phyloP scores from a whole-genome alignment of 2,329 filamentous ascomycete genomes.

The Cercospora zeina region DNA sequence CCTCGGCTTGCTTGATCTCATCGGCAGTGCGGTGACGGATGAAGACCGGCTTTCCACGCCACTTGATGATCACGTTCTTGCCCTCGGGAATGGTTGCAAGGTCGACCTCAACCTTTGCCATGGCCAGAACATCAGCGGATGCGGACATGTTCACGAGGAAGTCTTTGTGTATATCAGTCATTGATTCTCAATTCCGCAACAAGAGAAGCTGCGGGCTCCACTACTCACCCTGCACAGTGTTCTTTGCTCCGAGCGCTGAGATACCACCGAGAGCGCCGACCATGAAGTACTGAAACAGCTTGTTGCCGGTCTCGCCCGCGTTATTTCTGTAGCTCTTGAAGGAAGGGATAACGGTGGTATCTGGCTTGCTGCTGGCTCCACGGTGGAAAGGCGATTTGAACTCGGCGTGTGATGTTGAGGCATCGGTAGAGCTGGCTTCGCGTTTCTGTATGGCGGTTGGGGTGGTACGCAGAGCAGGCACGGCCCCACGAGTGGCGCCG shows the following conservation, averaged over 20 bases:
- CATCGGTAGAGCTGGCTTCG: slow-evolving; percentile 39
- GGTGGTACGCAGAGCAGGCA: slow-evolving; percentile 50
- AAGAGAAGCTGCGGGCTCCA: background rate
- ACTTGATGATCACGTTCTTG: slow-evolving; percentile 99
- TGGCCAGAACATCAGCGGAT: slow-evolving; percentile 95
- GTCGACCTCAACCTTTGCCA: slow-evolving; percentile 99
- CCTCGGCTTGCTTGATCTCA: slow-evolving; percentile 95
- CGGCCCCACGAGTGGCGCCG: slow-evolving; percentile 49
- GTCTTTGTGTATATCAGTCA: slow-evolving; percentile 59
- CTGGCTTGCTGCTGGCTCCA: slow-evolving; percentile 39
- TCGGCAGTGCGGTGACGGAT: slow-evolving; percentile 93
- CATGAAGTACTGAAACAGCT: slow-evolving; percentile 97
- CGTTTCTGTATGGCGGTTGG: slow-evolving; percentile 47
- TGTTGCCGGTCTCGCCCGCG: slow-evolving; percentile 68
- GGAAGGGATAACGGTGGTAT: slow-evolving; percentile 75
- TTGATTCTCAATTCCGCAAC: background rate
- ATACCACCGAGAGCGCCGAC: slow-evolving; percentile 92
- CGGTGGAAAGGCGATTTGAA: slow-evolving; percentile 60
- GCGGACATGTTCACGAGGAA: slow-evolving; percentile 99
- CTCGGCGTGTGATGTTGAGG: slow-evolving; percentile 44
- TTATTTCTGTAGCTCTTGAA: slow-evolving; percentile 85
- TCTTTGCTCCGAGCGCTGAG: slow-evolving; percentile 91
- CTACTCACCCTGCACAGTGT: slow-evolving; percentile 87
- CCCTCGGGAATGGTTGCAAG: slow-evolving; percentile 90
- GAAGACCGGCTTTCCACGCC: slow-evolving; percentile 99